Evolutionary conservation across 164 flowering plant species (phyloP), one percentile per base, ranked within the genome.

Genomic region (Macadamia tetraphylla): DNA sequence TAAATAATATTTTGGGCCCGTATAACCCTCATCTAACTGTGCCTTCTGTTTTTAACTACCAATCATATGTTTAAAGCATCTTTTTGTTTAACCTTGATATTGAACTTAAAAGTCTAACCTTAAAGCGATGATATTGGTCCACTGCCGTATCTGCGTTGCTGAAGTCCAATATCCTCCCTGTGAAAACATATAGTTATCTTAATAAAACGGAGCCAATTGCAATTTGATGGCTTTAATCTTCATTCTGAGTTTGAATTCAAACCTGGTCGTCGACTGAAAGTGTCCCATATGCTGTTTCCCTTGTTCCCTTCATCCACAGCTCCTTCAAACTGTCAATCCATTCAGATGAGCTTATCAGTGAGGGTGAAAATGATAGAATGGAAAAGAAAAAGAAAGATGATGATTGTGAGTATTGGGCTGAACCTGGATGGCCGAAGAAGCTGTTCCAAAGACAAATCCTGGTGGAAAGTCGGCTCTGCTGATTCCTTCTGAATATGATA

Each of bases 351-450:
- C 15, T 40, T 5, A 42, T 43, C 43, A 43, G 17, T 9, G 17
- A 31, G 11, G 17, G 14, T 23, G 12, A 18, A 29, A 30, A 48
- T 58, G 23, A 23, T 6, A 29, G 14, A 64, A 23, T 58, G n/a
- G n/a, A 13, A 30, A 63, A 40, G 40, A 48, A 60, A 56, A 32
- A 44, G 6, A 43, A 59, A 23, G 1, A 30, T 29, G 23, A 23
- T 23, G 23, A 23, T 23, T 23, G 23, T 23, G 23, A 23, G 23
- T 23, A 23, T 23, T 23, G 23, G 23, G 23, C 64, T 18, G 2
- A 8, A 90, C 97, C 96, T 92, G 97, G 66, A 82, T 88, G 73
- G 98, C 98, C 9, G 98, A 92, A 66, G 98, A 90, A 53, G 98
- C 92, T 9, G 94, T 90, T 71, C 98, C 96, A 64, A 90, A 90